Conservation (phyloP, 306 rosid species). For the Delonix regia region DNA sequence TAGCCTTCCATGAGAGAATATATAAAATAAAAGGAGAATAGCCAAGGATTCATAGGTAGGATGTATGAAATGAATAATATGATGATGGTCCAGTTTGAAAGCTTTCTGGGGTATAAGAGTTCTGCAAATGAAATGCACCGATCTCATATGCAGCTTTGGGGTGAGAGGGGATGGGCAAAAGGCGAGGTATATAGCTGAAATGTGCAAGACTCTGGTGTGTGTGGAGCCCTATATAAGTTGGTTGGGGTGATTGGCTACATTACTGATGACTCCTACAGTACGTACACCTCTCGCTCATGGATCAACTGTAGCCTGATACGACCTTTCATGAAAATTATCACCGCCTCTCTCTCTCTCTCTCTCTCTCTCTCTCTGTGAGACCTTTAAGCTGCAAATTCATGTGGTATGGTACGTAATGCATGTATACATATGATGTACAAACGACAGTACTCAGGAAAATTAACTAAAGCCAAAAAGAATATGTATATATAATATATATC, state of each 20-base stretch:
- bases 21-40: not conserved
- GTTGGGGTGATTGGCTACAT: constrained; percentile 52
- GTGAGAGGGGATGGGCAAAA: constrained; percentile 21
- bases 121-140: constrained; percentile 31
- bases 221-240: constrained; percentile 54
- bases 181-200: constrained; percentile 41
- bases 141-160: constrained; percentile 61
- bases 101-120: constrained; percentile 31
- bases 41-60: constrained; percentile 30
- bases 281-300: constrained; percentile 22
- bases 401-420: constrained; percentile 10
- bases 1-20: constrained; percentile 38
- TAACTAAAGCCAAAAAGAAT: not conserved
- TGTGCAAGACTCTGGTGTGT: constrained; percentile 31
- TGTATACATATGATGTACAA: not conserved
- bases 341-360: constrained; percentile 10
- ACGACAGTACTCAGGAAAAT: not conserved
- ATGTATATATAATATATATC: not conserved
- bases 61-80: constrained; percentile 33
- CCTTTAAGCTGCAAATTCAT: constrained; percentile 28
- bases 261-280: constrained; percentile 52
- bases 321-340: constrained; percentile 62
- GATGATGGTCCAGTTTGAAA: constrained; percentile 45
- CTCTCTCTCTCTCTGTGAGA: constrained; percentile 8
- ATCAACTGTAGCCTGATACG: constrained; percentile 66